Base-by-base conservation (phyloP, 768 basidiomycete genomes). In the Phaffia australis region DNA sequence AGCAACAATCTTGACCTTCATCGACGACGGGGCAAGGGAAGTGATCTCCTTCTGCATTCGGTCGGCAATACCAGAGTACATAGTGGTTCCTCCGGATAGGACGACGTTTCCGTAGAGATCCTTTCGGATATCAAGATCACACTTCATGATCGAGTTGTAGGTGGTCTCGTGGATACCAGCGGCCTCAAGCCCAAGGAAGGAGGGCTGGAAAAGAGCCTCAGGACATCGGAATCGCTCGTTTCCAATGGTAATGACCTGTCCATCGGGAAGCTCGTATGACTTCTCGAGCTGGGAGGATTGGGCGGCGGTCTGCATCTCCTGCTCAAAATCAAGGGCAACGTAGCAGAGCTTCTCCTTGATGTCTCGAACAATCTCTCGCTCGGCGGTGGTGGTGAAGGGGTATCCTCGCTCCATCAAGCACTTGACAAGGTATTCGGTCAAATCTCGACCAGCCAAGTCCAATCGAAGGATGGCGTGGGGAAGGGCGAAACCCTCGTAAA, bases 331-430 rank as follows among this genome's bases (percentile, higher is more conserved):
- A 69, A 92, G 83, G 49, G 90, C 90, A 70, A 94, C 91, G 76
- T 93, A 93, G 78, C 90, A 92, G 32, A 93, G 84, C 82, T 90
- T 91, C 83, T 91, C 89, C 82, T 95, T 95, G 82, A 95, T 93
- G 77, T 94, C 92, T 68, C 92, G 83, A 72, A 94, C 92, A 67
- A 95, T 90, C 84, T 92, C 90, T 74, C 85, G 83, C 79, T 91
- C 90, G 48, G 89, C 90, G 16, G 89, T 87, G 70, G 91, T 94
- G 72, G 88, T 92, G 83, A 95, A 94, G 21, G 84, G 82, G 78
- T 95, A 93, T 15, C 92, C 92, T 74, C 92, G 85, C 79, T 95
- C 91, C 77, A 83, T 86, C 75, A 91, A 78, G 73, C 86, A 84
- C 80, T 89, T 89, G 82, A 86, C 83, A 72, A 91, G 78, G 76